These are phyloP conservation scores for Thuja plicata DNA, from an alignment of 83 land plant genomes.

Conservation along the genomic window DNA sequence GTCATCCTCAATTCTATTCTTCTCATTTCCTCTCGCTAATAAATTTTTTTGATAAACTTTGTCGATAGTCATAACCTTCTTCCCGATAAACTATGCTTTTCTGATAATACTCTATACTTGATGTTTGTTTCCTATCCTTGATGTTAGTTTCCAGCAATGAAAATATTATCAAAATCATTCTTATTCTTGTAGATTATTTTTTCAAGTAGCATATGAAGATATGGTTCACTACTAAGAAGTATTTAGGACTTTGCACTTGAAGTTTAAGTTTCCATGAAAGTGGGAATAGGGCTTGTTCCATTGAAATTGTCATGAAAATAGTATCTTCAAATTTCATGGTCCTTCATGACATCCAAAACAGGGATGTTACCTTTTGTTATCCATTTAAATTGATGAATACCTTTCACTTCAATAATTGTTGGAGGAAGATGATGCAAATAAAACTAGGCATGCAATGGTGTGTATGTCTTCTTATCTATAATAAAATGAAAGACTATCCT, in stretches of 20 bases:
- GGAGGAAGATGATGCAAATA: conserved; percentile 74
- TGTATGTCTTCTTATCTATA: conserved; percentile 90
- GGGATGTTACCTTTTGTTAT: conserved; percentile 74
- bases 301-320: conserved; percentile 76
- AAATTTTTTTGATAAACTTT: no score
- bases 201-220: no score
- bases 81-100: no score
- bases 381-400: conserved; percentile 90
- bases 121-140: no score
- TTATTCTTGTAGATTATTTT: no score
- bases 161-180: no score
- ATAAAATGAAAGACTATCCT: conserved; percentile 77
- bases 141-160: no score
- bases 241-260: conserved; percentile 87
- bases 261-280: conserved; percentile 70
- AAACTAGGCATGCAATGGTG: conserved; percentile 97
- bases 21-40: no score
- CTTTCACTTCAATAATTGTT: conserved; percentile 85
- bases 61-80: no score
- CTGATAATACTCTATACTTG: no score
- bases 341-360: conserved; percentile 79
- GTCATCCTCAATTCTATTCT: no score
- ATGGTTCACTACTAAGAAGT: no score
- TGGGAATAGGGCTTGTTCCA: conserved; percentile 45
- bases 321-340: conserved; percentile 56